These are phyloP conservation scores for Gaertneriomyces semiglobifer DNA, from an alignment of 192 early-diverging fungal species.

Conservation along the genomic window DNA sequence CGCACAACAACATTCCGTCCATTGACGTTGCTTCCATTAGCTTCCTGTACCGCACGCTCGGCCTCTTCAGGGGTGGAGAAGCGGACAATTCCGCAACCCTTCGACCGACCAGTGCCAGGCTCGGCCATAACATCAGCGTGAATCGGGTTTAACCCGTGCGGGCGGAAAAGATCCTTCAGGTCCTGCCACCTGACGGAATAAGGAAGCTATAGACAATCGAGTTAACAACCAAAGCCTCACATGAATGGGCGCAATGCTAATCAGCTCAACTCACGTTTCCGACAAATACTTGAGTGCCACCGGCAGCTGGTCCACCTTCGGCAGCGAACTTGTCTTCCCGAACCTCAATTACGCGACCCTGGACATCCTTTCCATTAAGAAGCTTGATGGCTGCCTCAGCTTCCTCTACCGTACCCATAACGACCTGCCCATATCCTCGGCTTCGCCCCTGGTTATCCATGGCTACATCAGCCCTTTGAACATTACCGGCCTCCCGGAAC, in stretches of 20 bases:
- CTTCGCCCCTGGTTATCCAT: conserved; percentile 60
- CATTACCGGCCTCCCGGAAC: conserved; percentile 65
- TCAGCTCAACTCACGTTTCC: conserved; percentile 65
- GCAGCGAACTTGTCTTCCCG: conserved; percentile 44
- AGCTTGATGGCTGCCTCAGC: conserved; percentile 39
- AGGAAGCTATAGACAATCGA: conserved; percentile 35
- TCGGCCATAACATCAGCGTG: conserved; percentile 50
- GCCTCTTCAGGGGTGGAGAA: conserved; percentile 69
- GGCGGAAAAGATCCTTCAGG: conserved; percentile 52
- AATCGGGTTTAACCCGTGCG: conserved; percentile 43
- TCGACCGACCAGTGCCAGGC: conserved; percentile 44
- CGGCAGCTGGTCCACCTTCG: conserved; percentile 9
- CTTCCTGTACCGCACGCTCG: conserved; percentile 56
- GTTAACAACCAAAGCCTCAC: neutral
- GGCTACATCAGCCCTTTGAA: conserved; percentile 67
- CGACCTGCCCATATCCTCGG: conserved; percentile 70
- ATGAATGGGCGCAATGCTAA: neutral
- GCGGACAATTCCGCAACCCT: conserved; percentile 49
- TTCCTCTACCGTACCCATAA: conserved; percentile 54
- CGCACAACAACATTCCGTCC: conserved; percentile 48
- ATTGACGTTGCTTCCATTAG: conserved; percentile 42
- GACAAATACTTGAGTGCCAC: conserved; percentile 63
- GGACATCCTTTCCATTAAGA: conserved; percentile 42
- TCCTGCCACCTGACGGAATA: conserved; percentile 53
- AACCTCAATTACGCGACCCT: conserved; percentile 46